Evolutionary conservation across 768 basidiomycete species (phyloP), one percentile per base, ranked within the genome.

Genomic region (Porphyrellus cyaneotinctus): DNA sequence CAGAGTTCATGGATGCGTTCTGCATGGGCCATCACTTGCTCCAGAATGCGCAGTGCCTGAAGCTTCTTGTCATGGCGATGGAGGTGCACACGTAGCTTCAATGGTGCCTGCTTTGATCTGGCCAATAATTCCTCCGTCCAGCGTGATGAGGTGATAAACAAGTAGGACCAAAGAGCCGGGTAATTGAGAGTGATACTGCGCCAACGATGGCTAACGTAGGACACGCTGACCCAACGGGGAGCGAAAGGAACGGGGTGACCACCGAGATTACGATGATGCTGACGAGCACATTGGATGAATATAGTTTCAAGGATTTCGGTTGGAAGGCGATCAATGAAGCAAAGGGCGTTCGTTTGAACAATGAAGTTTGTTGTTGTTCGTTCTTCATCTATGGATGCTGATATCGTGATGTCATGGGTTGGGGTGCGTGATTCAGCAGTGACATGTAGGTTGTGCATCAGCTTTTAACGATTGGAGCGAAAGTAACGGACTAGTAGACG

Each of bases 121-220:
- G 60, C 62, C 31, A 79, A 48, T 70, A 76, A 74, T 57, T 74
- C 75, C 32, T 70, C 61, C 10, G 68, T 68, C 72, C 74, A 75
- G 41, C 53, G 60, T 1, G 69, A 65, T 11, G 65, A 65, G 4
- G 48, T 55, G 35, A 74, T 66, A 11, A 68, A 57, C 22, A 71
- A 62, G 36, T 59, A 58, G 15, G 50, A 65, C 77, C 78, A 80
- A 32, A 79, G 64, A 15, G 42, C 54, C 3, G 75, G 69, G 45
- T 64, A 73, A 33, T 62, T 64, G 2, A 78, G 56, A 11, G 76
- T 75, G 2, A 78, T 71, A 0, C 67, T 47, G n/a, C 77, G 72
- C 76, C 76, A 79, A 42, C 72, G 68, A 26, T 43, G 49, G 6
- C 53, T 60, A 15, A 61, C 55, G 18, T 59, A 51, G 2, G 63